Evolutionary conservation across 192 early-diverging fungal species (phyloP), one percentile per base, ranked within the genome.

Genomic region (Paraglomus brasilianum): DNA sequence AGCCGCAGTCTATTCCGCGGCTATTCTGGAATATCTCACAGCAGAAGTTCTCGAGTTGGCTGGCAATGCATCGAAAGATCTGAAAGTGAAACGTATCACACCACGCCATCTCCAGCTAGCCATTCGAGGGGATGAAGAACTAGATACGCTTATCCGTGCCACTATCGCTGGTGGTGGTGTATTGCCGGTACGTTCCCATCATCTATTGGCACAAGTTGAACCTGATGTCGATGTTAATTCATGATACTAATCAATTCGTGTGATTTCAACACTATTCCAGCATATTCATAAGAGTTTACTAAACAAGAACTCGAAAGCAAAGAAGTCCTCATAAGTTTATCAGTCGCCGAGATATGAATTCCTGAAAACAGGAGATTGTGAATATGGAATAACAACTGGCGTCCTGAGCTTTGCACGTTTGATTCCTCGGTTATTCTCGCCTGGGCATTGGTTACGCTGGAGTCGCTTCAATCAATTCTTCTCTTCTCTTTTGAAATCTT

Each of bases 31-130:
- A 83, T 96, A 96, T 77, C 80, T 96, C 51, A 92, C 92, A 19
- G 94, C 94, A 10, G 94, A 96, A 80, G 91, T 96, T 5, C 82
- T 96, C 39, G 94, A 96, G 78, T 85, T 96, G 69, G 92, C 93
- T 51, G 93, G 93, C 21, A 95, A 95, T 78, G 93, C 93, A 5
- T 89, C 92, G 46, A 92, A 91, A 72, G 93, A 95, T 67, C 76
- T 94, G 21, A 94, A 94, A 74, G 90, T 92, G 51, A 95, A 94
- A 80, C 83, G 93, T 64, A 95, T 95, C 66, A 91, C 88, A 24
- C 93, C 93, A 38, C 81, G 93, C 67, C 93, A 95, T 75, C 73
- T 95, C 75, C 93, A 95, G 75, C 77, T 95, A 14, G 93, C 93
- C 53, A 95, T 95, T 74, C 87, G 93, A 51, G 92, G 92, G 56